These are phyloP conservation scores for Bipolaris bicolor DNA, from an alignment of 2,329 filamentous ascomycete species.

Conservation along the genomic window DNA sequence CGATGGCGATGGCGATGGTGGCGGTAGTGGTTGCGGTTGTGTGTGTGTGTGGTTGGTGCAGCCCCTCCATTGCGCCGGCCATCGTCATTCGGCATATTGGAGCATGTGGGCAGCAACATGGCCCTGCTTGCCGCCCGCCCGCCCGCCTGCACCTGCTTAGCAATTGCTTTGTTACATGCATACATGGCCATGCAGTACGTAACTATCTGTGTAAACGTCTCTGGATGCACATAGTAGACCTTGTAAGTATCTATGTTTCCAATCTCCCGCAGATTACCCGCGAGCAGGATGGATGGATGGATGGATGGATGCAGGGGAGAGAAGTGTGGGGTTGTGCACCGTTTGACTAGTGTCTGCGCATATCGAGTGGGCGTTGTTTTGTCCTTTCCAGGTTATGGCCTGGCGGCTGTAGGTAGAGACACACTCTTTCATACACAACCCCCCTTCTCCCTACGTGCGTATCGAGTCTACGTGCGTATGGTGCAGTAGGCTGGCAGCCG, in stretches of 20 bases:
- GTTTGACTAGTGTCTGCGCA: constrained; percentile 10
- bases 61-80: too few species aligned
- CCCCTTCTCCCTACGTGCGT: not conserved
- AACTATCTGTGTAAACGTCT: too few species aligned
- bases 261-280: constrained; percentile 35
- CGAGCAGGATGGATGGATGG: not conserved
- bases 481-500: too few species aligned
- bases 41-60: too few species aligned
- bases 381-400: not conserved
- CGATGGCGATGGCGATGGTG: not conserved
- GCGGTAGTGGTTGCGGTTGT: not conserved
- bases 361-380: not conserved
- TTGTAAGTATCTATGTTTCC: constrained; percentile 1
- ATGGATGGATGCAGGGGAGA: constrained; percentile 9
- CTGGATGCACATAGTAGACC: too few species aligned
- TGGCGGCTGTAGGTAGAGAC: not conserved
- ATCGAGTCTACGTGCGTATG: not conserved
- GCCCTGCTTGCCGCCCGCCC: not conserved
- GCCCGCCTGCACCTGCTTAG: not conserved
- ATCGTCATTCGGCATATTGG: not conserved
- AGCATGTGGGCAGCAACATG: too few species aligned
- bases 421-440: not conserved
- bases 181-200: not conserved
- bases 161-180: not conserved
- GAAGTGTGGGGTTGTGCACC: constrained; percentile 29